phyloP scores from a whole-genome alignment of 345 rosid species.

The Jatropha curcas region DNA sequence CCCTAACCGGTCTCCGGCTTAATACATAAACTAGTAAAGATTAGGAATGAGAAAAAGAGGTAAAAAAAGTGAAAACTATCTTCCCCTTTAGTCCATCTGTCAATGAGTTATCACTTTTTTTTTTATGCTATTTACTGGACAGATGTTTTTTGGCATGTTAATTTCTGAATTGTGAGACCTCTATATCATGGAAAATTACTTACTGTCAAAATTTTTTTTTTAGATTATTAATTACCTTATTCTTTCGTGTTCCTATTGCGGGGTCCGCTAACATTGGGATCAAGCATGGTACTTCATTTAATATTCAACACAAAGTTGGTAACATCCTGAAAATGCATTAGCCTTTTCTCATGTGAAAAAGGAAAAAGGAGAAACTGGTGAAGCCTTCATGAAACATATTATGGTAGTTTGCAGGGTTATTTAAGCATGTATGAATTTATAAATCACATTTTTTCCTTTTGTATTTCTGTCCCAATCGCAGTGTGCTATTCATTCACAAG shows the following conservation, averaged over 20 bases:
- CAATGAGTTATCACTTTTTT: background rate
- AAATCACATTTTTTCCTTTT: slow-evolving; percentile 28
- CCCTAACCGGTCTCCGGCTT: background rate
- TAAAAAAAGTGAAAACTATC: background rate
- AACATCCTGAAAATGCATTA: background rate
- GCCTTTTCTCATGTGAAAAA: background rate
- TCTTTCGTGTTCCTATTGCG: background rate
- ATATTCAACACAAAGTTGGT: background rate
- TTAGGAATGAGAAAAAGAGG: background rate
- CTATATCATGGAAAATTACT: background rate
- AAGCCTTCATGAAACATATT: background rate
- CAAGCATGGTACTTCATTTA: background rate
- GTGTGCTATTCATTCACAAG: slow-evolving; percentile 95
- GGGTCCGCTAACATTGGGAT: background rate
- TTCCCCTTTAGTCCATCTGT: background rate
- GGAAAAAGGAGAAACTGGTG: background rate
- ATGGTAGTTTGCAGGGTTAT: background rate
- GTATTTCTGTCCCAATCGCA: slow-evolving; percentile 41
- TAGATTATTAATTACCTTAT: background rate
- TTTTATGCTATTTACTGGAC: background rate
- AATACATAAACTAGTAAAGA: background rate
- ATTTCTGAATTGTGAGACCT: background rate
- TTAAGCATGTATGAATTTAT: background rate
- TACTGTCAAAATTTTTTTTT: background rate
- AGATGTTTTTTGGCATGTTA: background rate